Evolutionary conservation across 352 stramenopile species (phyloP).

Genomic region (Phytophthora parvispora): DNA sequence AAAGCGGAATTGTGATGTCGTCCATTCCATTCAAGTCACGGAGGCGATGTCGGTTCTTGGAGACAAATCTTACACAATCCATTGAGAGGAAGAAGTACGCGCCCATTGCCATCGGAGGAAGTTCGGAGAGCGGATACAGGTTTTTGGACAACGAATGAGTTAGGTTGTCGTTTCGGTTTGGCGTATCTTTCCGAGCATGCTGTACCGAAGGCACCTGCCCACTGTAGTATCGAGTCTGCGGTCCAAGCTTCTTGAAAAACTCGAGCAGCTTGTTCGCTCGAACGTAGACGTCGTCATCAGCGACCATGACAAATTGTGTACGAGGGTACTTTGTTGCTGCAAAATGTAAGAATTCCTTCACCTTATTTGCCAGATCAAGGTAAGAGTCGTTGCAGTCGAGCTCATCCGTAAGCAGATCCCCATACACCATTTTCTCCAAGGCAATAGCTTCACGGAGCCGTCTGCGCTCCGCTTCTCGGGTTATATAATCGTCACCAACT

Average conservation of each 20-base stretch:
- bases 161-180: constrained; percentile 18
- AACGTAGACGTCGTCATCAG: constrained; percentile 60
- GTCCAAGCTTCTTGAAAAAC: neutral
- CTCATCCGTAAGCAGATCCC: constrained; percentile 54
- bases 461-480: neutral
- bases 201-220: constrained; percentile 7
- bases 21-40: constrained; percentile 47
- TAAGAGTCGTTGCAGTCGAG: constrained; percentile 60
- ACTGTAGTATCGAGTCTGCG: constrained; percentile 20
- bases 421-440: constrained; percentile 40
- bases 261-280: constrained; percentile 22
- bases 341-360: constrained; percentile 59
- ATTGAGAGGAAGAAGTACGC: constrained; percentile 53
- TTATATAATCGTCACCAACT: neutral
- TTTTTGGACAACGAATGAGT: constrained; percentile 38
- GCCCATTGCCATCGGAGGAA: constrained; percentile 48
- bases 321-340: constrained; percentile 10
- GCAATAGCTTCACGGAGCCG: constrained; percentile 15
- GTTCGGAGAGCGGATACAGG: constrained; percentile 33
- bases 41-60: constrained; percentile 34
- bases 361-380: constrained; percentile 50
- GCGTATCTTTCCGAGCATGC: constrained; percentile 8
- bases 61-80: constrained; percentile 51
- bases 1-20: constrained; percentile 64
- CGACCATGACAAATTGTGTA: constrained; percentile 50